A percentile compares a stretch with the other conserved stretches of the same genome.
phyloP scores from a whole-genome alignment of 2,329 filamentous ascomycete species.

The Arthroderma sp. region DNA sequence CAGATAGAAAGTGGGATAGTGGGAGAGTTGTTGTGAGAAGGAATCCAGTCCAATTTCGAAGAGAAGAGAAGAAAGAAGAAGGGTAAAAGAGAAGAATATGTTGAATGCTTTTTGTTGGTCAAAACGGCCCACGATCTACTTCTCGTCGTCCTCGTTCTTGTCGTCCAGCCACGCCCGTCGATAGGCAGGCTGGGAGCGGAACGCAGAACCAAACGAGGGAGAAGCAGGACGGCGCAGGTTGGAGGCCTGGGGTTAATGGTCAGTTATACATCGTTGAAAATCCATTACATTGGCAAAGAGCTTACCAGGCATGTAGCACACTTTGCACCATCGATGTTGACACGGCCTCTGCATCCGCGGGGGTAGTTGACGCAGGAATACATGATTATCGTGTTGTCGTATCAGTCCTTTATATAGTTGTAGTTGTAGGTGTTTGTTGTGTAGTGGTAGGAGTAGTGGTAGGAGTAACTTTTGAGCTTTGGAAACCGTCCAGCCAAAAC shows the following conservation, averaged over 20 bases:
- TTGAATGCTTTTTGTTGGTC: neutral
- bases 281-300: conserved; percentile 9
- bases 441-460: neutral
- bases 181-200: conserved; percentile 12
- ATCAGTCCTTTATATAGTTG: neutral
- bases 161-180: conserved; percentile 12
- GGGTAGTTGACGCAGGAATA: conserved; percentile 39
- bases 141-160: conserved; percentile 1
- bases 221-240: conserved; percentile 30
- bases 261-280: conserved; percentile 16
- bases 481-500: neutral
- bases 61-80: neutral
- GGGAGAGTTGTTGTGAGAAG: conserved; percentile 1
- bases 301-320: conserved; percentile 37
- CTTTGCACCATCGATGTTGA: conserved; percentile 32
- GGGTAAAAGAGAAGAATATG: neutral
- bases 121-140: neutral
- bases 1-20: neutral
- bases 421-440: neutral
- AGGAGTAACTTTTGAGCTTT: no score
- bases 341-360: conserved; percentile 37
- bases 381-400: conserved; percentile 22
- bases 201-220: conserved; percentile 26
- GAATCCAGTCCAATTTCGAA: conserved; percentile 11
- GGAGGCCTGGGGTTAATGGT: conserved; percentile 22